These are phyloP conservation scores for Pleurozium schreberi DNA, from an alignment of 225 moss, liverwort and hornwort genomes.

Conservation along the genomic window DNA sequence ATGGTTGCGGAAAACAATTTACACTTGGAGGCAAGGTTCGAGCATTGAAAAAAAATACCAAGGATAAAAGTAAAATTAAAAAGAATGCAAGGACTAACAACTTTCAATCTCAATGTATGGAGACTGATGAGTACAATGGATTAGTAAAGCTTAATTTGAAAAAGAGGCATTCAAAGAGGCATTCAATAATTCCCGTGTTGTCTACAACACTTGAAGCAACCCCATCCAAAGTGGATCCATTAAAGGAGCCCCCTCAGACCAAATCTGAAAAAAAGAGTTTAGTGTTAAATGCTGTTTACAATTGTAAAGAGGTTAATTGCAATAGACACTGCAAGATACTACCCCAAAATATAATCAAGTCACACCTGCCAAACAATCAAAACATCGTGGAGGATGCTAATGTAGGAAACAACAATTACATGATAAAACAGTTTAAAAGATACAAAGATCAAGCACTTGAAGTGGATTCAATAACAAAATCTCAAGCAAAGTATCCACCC, in stretches of 20 bases:
- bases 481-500: too few relatives aligned
- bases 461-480: rapidly evolving
- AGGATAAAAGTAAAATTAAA: background rate
- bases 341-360: background rate
- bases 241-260: background rate
- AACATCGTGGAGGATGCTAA: background rate
- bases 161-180: background rate
- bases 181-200: background rate
- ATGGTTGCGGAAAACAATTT: background rate
- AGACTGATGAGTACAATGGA: background rate
- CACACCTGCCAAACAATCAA: too few relatives aligned
- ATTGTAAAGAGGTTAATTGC: rapidly evolving
- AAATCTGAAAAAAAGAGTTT: background rate
- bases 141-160: background rate
- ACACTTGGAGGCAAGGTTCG: background rate
- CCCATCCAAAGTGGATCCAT: background rate
- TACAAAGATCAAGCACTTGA: background rate
- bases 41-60: background rate
- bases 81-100: too few relatives aligned
- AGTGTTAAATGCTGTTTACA: too few relatives aligned
- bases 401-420: background rate
- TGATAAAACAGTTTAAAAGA: background rate
- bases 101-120: background rate
- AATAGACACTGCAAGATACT: too few relatives aligned
- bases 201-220: background rate